Percentiles rank a stretch among this genome's conserved stretches.
Conservation (phyloP, 2,329 filamentous ascomycete genomes). For the Falciphora oryzae region DNA sequence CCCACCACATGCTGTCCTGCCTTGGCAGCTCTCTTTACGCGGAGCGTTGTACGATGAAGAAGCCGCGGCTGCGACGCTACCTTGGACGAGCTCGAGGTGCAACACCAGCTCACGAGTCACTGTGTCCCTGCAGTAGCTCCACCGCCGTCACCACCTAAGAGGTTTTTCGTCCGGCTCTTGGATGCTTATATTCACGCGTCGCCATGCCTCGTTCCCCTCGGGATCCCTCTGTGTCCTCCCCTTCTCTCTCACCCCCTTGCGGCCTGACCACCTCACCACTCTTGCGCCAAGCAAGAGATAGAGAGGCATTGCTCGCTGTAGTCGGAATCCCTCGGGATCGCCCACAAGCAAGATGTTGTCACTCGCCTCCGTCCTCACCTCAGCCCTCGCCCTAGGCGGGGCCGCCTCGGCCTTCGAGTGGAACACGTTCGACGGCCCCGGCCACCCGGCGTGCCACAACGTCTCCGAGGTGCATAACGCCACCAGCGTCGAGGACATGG, state of each 20-base stretch:
- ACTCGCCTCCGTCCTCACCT: background rate
- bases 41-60: background rate
- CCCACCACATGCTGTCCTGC: background rate
- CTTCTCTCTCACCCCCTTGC: background rate
- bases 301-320: background rate
- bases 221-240: background rate
- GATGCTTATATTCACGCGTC: background rate
- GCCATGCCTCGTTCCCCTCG: background rate
- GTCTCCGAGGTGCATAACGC: constrained; percentile 39
- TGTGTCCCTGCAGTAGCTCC: background rate
- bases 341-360: background rate
- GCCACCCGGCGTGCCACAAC: constrained; percentile 40
- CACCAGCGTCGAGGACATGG: constrained; percentile 36
- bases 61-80: too few relatives aligned
- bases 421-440: constrained; percentile 45
- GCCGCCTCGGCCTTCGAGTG: constrained; percentile 23
- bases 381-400: background rate
- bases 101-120: background rate
- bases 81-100: too few relatives aligned
- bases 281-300: background rate
- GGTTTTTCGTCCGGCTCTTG: background rate
- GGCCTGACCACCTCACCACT: background rate
- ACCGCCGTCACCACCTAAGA: background rate
- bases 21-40: background rate
- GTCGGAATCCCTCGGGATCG: background rate